Evolutionary conservation across 176 grass and related monocot genomes (phyloP).

Genomic region (Triticum monococcum): DNA sequence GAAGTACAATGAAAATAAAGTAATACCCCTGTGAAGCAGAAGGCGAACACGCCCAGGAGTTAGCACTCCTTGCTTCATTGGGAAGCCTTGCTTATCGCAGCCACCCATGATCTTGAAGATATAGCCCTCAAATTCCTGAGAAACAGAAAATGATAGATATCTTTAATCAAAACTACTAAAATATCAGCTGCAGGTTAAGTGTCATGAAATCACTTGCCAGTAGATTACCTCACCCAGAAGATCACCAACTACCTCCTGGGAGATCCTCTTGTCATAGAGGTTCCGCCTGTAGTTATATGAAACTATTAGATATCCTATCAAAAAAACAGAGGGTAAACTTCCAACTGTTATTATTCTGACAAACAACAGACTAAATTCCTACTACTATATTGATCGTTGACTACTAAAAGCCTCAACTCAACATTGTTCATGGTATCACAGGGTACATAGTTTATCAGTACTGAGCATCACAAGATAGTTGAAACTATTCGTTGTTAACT

Average conservation of each 20-base stretch:
- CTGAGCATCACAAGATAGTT: not conserved
- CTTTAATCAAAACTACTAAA: not conserved
- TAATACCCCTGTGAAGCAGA: conserved; percentile 77
- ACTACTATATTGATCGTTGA: not conserved
- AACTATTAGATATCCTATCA: not conserved
- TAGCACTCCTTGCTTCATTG: conserved; percentile 93
- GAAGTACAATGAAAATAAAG: not conserved
- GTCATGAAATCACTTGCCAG: not conserved
- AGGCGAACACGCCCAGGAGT: conserved; percentile 82
- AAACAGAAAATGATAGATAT: not conserved
- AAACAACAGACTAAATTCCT: not conserved
- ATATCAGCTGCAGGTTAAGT: not conserved
- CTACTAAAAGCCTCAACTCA: no score
- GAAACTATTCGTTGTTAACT: not conserved
- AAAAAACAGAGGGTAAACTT: not conserved
- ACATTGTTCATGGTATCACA: not conserved
- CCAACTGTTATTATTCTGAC: not conserved
- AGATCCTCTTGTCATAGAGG: conserved; percentile 90
- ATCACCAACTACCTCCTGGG: conserved; percentile 75
- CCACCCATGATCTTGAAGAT: conserved; percentile 97
- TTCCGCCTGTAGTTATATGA: conserved; percentile 43
- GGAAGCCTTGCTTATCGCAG: conserved; percentile 91
- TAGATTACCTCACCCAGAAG: conserved; percentile 68
- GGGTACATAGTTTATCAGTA: not conserved
- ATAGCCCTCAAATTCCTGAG: conserved; percentile 85